Evolutionary conservation across 164 flowering plant genomes (phyloP).

Genomic region (Aristolochia fimbriata): DNA sequence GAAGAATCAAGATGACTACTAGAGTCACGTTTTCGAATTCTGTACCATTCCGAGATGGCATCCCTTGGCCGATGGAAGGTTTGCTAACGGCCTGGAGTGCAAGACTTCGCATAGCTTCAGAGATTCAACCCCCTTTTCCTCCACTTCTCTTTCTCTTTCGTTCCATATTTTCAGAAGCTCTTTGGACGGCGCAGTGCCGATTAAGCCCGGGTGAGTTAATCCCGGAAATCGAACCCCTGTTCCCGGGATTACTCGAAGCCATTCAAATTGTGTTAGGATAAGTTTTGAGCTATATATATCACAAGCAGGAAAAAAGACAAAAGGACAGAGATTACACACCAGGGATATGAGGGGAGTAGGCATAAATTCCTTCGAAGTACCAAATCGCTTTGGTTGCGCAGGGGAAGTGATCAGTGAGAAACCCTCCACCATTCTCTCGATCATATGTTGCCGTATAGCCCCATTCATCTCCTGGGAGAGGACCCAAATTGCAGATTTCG

Average conservation of each 20-base stretch:
- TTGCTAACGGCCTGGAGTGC: constrained; percentile 79
- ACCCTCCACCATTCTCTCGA: constrained; percentile 95
- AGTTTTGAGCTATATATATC: background rate
- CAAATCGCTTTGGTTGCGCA: constrained; percentile 93
- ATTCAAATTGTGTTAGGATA: background rate
- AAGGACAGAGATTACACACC: constrained; percentile 25
- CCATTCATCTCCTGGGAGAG: constrained; percentile 96
- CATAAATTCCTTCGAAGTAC: constrained; percentile 96
- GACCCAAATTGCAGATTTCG: constrained; percentile 90
- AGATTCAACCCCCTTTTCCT: constrained; percentile 60
- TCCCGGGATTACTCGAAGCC: background rate
- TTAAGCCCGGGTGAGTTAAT: constrained; percentile 85
- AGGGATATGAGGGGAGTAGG: constrained; percentile 90
- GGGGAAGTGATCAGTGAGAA: constrained; percentile 91
- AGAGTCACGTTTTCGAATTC: background rate
- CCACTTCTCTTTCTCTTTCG: constrained; percentile 60
- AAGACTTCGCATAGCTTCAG: constrained; percentile 70
- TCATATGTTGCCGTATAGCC: constrained; percentile 84
- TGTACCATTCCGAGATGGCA: constrained; percentile 77
- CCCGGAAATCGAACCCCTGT: constrained; percentile 91
- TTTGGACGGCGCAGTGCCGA: constrained; percentile 94
- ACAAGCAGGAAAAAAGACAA: background rate
- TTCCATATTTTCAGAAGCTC: constrained; percentile 87
- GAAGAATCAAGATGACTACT: background rate
- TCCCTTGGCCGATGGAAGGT: constrained; percentile 73